Conservation (phyloP, 768 basidiomycete species). For the Leccinellum luteum region DNA sequence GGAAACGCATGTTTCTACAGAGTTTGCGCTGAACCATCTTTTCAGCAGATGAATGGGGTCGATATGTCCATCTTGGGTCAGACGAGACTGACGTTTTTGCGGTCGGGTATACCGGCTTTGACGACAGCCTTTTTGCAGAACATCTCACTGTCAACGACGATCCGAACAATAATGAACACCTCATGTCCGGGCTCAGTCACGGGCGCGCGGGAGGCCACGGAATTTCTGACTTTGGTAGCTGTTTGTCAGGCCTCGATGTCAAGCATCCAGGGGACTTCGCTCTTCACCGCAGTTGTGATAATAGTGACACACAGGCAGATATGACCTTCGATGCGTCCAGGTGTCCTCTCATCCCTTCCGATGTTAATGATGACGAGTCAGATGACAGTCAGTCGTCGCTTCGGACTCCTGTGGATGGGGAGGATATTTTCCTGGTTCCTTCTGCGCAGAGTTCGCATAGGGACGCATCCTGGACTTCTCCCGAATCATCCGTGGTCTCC, state of each 20-base stretch:
- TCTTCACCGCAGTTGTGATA: constrained; percentile 4
- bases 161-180: constrained; percentile 25
- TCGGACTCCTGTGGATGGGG: constrained; percentile 28
- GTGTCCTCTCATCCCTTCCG: constrained; percentile 21
- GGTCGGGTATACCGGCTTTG: constrained; percentile 20
- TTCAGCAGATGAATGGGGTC: constrained; percentile 32
- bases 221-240: neutral
- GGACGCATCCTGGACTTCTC: neutral
- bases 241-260: constrained; percentile 2
- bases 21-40: constrained; percentile 8
- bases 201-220: neutral
- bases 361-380: constrained; percentile 30
- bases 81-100: constrained; percentile 22
- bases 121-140: constrained; percentile 27
- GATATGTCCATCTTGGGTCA: constrained; percentile 1
- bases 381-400: constrained; percentile 25
- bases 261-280: constrained; percentile 9
- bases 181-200: constrained; percentile 18
- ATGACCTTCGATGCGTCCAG: constrained; percentile 19
- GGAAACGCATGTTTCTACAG: neutral
- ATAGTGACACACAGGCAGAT: constrained; percentile 8
- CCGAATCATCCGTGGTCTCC: constrained; percentile 12
- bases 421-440: constrained; percentile 9
- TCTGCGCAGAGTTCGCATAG: neutral
- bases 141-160: constrained; percentile 18